Percentiles rank a stretch among this genome's conserved stretches.
Evolutionary conservation across 352 stramenopile genomes (phyloP).

Genomic region (Aphanomyces astaci): DNA sequence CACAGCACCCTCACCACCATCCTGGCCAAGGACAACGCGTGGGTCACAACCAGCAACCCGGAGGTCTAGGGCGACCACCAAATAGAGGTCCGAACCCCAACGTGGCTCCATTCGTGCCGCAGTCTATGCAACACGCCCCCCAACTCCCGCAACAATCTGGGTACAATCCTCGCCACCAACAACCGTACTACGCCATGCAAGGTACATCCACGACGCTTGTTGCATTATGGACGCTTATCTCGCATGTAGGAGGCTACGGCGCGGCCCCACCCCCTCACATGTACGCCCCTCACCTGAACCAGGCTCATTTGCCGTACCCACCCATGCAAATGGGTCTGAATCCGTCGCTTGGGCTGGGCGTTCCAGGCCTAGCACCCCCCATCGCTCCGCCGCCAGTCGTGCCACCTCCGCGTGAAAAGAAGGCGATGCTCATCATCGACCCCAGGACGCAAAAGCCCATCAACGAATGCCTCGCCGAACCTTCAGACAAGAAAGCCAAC

Average conservation of each 20-base stretch:
- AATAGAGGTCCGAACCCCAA: not conserved
- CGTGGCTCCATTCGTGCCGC: slow-evolving; percentile 8
- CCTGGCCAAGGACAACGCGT: not conserved
- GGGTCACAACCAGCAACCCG: not conserved
- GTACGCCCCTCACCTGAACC: slow-evolving; percentile 2
- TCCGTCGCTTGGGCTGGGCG: not conserved
- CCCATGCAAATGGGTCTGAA: slow-evolving; percentile 13
- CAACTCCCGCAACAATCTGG: not conserved
- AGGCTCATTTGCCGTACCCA: not conserved
- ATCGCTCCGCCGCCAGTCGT: slow-evolving; percentile 27
- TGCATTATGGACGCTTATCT: too few species aligned
- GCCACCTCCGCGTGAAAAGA: slow-evolving; percentile 31
- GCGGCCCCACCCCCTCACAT: not conserved
- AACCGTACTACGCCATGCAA: not conserved
- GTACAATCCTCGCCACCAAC: slow-evolving; percentile 10
- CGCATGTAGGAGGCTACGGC: slow-evolving; percentile 11
- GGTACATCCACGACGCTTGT: too few species aligned
- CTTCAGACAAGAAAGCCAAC: slow-evolving; percentile 21
- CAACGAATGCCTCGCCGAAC: slow-evolving; percentile 25
- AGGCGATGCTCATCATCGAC: slow-evolving; percentile 43
- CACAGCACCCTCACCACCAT: not conserved
- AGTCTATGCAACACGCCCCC: not conserved
- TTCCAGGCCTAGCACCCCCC: not conserved
- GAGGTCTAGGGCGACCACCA: not conserved
- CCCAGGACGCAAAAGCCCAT: slow-evolving; percentile 43